Percentiles rank a stretch among this genome's conserved stretches.
These are phyloP conservation scores for Noccaea caerulescens DNA, from an alignment of 345 rosid genomes.

Conservation along the genomic window DNA sequence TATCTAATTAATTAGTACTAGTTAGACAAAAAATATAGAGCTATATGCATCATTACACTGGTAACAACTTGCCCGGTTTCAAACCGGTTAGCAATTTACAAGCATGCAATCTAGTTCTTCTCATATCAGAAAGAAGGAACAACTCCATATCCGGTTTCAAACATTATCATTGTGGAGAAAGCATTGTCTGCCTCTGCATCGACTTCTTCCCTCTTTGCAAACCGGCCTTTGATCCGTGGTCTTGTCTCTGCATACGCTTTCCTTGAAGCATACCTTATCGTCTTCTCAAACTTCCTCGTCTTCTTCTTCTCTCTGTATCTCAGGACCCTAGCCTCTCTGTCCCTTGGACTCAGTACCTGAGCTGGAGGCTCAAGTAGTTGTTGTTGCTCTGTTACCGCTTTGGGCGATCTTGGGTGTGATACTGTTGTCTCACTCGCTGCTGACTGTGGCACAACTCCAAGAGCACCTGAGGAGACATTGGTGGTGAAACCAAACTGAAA, in stretches of 20 bases:
- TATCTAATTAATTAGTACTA: constrained; percentile 1
- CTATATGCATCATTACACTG: background rate
- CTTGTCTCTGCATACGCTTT: constrained; percentile 93
- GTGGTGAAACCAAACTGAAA: constrained; percentile 59
- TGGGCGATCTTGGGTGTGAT: constrained; percentile 57
- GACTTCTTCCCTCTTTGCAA: constrained; percentile 75
- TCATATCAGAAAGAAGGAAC: constrained; percentile 68
- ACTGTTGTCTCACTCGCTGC: constrained; percentile 58
- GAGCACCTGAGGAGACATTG: constrained; percentile 49
- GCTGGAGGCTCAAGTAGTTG: constrained; percentile 51
- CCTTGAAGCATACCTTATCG: constrained; percentile 94
- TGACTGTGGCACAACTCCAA: constrained; percentile 72
- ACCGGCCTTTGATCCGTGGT: constrained; percentile 93
- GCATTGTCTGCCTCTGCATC: constrained; percentile 67
- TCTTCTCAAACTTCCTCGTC: constrained; percentile 85
- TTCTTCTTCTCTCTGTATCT: constrained; percentile 98
- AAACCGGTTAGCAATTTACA: constrained; percentile 2
- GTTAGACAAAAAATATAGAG: constrained; percentile 34
- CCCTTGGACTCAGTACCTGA: constrained; percentile 74
- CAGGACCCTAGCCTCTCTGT: constrained; percentile 87
- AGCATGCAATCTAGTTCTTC: constrained; percentile 24
- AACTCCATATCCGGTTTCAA: constrained; percentile 66
- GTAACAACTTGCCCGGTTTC: constrained; percentile 10
- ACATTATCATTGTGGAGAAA: constrained; percentile 56
- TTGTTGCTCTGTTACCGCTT: constrained; percentile 56